Evolutionary conservation across 2,329 filamentous ascomycete species (phyloP), one percentile per base, ranked within the genome.

Genomic region (Phaeophleospora eucalypticola): DNA sequence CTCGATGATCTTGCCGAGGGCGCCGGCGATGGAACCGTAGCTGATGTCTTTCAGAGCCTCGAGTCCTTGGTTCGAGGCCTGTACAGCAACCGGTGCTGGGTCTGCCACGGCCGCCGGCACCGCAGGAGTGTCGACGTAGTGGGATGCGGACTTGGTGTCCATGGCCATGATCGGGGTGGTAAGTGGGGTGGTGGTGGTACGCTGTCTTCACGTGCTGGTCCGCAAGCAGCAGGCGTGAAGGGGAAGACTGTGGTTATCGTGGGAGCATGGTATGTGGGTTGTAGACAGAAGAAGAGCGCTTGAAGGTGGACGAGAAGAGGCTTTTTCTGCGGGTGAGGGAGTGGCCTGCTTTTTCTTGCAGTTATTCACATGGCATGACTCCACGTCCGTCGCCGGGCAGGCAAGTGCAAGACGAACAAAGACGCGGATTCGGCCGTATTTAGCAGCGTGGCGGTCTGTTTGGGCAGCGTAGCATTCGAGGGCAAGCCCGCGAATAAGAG

Each of bases 1-100:
- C 68, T 98, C 93, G 64, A 98, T 91, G 67, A 91, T 88, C 74
- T 97, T 98, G 53, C 91, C 91, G 29, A 88, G 83, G 49, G 94
- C 81, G 51, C 93, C 93, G 45, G 91, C 90, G 70, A 90, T 81
- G 49, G 91, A 96, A 65, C 93, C 93, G 67, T 89, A 97, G 9
- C 84, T 64, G 46, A 98, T 81, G 63, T 97, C 90, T 68, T 95
- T 90, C 34, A 91, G 62, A 4, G 88, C 87, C 61, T 93, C 85
- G 21, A 76, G 57, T 41, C 75, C 75, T 60, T 81, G 76, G 35
- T 43, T 55, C 33, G 56, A 43, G 6, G 52, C 49, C 38, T 49
- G 38, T n/a, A 18, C 43, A 9, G 29, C 44, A 24, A 45, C 39
- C 24, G 43, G 20, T 7, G 46, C 29, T 3, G 46, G 37, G 9